These are phyloP conservation scores for Aspergillus latus DNA, from an alignment of 2,329 filamentous ascomycete species.

Conservation along the genomic window DNA sequence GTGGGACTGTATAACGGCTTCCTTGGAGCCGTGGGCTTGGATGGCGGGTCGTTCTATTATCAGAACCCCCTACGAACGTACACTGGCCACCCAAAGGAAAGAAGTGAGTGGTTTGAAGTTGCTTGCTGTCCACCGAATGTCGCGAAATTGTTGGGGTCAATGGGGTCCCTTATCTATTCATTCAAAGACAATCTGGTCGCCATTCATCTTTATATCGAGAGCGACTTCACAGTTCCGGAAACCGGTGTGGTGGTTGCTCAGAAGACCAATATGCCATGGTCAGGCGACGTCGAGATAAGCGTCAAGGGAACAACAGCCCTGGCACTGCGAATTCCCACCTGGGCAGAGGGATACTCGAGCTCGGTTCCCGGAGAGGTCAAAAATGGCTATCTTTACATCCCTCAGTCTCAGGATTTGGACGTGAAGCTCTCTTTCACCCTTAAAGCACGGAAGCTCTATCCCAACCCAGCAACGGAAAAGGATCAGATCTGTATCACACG, in stretches of 20 bases:
- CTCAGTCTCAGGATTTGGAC: conserved; percentile 27
- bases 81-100: conserved; percentile 49
- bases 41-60: conserved; percentile 61
- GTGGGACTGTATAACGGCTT: conserved; percentile 62
- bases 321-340: conserved; percentile 54
- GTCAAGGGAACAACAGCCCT: conserved; percentile 35
- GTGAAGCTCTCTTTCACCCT: conserved; percentile 5
- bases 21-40: conserved; percentile 57
- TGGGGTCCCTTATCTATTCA: conserved; percentile 20
- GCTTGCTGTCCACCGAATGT: conserved; percentile 64
- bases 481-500: conserved; percentile 51
- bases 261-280: conserved; percentile 59
- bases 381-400: conserved; percentile 54
- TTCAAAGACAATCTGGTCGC: conserved; percentile 5
- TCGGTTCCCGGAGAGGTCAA: conserved; percentile 27
- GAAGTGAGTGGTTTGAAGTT: conserved; percentile 59
- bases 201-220: conserved; percentile 9
- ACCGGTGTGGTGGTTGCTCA: conserved; percentile 47
- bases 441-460: conserved; percentile 1
- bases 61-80: conserved; percentile 61
- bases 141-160: conserved; percentile 53
- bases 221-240: conserved; percentile 34
- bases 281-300: conserved; percentile 52
- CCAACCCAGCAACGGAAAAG: conserved; percentile 31
- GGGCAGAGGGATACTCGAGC: conserved; percentile 33